Evolutionary conservation across 768 basidiomycete species (phyloP).

Genomic region (Boletus rubescentipes): DNA sequence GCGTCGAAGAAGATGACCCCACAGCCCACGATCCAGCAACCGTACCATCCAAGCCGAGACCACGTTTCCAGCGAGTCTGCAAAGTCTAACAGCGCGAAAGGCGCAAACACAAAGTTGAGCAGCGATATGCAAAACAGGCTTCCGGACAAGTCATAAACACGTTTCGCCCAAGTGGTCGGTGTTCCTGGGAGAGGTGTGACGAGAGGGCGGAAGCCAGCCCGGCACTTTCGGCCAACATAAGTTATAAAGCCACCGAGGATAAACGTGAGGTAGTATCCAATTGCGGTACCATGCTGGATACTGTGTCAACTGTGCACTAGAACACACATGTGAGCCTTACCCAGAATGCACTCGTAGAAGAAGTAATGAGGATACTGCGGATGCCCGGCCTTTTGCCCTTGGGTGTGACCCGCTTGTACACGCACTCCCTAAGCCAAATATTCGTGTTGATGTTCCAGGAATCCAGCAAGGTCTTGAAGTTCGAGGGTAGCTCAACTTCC

Average conservation of each 20-base stretch:
- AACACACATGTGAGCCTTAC: conserved; percentile 44
- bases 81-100: conserved; percentile 81
- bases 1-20: conserved; percentile 72
- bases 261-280: conserved; percentile 93
- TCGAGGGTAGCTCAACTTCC: conserved; percentile 81
- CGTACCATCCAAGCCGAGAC: conserved; percentile 76
- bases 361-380: conserved; percentile 88
- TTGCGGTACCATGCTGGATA: conserved; percentile 80
- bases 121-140: conserved; percentile 59
- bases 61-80: conserved; percentile 65
- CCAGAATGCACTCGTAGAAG: conserved; percentile 95
- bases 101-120: conserved; percentile 78
- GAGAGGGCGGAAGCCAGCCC: conserved; percentile 80
- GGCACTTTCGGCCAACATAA: conserved; percentile 72
- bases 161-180: conserved; percentile 53
- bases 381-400: conserved; percentile 93
- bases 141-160: conserved; percentile 60
- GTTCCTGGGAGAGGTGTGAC: conserved; percentile 54
- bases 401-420: conserved; percentile 95
- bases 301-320: conserved; percentile 1
- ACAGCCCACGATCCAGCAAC: conserved; percentile 66
- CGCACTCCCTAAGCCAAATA: conserved; percentile 93
- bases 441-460: conserved; percentile 98
- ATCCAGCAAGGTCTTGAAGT: conserved; percentile 87
- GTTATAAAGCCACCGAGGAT: conserved; percentile 84